phyloP scores from a whole-genome alignment of 2,329 filamentous ascomycete genomes.

The Colletotrichum aenigma region DNA sequence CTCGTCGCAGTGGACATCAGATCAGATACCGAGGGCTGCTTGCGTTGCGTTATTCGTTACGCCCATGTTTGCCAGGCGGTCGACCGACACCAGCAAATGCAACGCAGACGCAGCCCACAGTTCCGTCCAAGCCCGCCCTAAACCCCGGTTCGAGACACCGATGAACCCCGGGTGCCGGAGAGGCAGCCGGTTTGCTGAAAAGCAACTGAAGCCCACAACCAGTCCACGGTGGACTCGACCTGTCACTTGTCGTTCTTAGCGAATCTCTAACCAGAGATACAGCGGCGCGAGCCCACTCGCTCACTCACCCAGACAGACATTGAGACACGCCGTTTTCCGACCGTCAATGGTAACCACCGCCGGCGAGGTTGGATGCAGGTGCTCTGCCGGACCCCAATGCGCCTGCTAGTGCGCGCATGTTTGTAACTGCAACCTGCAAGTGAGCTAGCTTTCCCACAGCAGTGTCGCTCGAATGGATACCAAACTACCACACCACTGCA shows the following conservation, averaged over 20 bases:
- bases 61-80: not conserved
- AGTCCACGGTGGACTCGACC: not conserved
- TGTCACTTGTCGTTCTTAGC: constrained; percentile 1
- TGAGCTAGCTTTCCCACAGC: not conserved
- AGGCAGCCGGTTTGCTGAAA: constrained; percentile 17
- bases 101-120: not conserved
- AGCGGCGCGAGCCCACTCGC: not conserved
- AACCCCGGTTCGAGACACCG: constrained; percentile 5
- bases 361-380: not conserved
- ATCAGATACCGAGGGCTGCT: not conserved
- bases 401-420: not conserved
- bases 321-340: not conserved
- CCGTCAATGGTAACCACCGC: not conserved
- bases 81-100: not conserved
- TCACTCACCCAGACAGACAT: not conserved
- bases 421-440: not conserved
- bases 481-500: not conserved
- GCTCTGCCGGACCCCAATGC: not conserved
- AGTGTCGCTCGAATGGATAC: not conserved
- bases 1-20: not conserved
- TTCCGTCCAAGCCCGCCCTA: not conserved
- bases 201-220: not conserved
- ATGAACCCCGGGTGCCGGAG: constrained; percentile 15
- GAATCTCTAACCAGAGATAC: not conserved
- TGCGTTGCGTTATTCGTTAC: not conserved